Evolutionary conservation across 176 grass and related monocot species (phyloP), one percentile per base, ranked within the genome.

Genomic region (bread wheat (Triticum aestivum)): DNA sequence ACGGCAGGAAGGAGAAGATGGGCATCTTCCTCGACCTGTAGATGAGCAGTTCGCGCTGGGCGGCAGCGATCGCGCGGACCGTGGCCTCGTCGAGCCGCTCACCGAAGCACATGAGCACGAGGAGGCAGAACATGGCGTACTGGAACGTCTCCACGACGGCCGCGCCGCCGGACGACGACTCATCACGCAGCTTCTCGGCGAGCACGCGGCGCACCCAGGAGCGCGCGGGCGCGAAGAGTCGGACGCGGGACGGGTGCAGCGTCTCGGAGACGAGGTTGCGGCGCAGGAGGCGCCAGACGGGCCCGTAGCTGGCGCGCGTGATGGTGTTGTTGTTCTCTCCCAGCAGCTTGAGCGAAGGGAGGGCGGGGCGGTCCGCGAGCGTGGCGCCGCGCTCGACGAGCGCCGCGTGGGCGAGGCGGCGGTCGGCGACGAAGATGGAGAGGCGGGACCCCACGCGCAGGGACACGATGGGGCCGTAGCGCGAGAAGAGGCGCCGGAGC

Each of bases 31-130:
- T 82, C 5, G 51, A 24, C 23, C 27, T 49, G 81, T 80, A 77
- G 44, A 91, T 32, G 12, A 92, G 65, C 21, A 9, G 18, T 2
- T 82, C 73, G 10, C 88, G 45, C 82, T 75, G 82, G 26, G 70
- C 54, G 26, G 56, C 41, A 17, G 82, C 82, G 66, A 96, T 93
- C 58, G 54, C 87, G 59, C 86, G 79, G 49, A 91, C 80, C 1
- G 80, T 63, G 5, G 69, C 7, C 91, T 96, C 87, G 41, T 89
- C 87, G 7, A 96, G 82, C 24, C 80, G 77, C 87, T 93, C 89
- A 59, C 94, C 89, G 78, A 96, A 96, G 91, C 91, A 96, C 86
- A 95, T 93, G 10, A 81, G 73, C 47, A 93, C 91, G 5, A 95
- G 91, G 13, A 95, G 82, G 70, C 63, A 82, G 81, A 95, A 95